Conservation (phyloP, 192 early-diverging fungal genomes). For the Mortierella alpina region DNA sequence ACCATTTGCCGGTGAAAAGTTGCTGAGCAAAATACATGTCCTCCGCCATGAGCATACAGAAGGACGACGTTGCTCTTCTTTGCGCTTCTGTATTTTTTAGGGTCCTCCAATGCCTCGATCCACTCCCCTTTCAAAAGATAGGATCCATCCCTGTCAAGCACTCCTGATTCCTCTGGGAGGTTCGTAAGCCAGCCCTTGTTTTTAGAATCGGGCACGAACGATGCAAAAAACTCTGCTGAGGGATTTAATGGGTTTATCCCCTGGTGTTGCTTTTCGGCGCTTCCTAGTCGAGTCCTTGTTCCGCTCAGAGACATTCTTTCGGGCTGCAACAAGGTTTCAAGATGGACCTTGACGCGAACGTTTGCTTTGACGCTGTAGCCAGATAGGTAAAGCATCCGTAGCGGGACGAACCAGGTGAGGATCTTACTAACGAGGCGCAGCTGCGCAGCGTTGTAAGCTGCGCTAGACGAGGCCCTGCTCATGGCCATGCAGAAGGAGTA, state of each 20-base stretch:
- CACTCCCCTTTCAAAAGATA: slow-evolving; percentile 58
- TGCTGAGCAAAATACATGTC: slow-evolving; percentile 63
- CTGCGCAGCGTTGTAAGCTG: slow-evolving; percentile 31
- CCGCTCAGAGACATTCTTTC: slow-evolving; percentile 18
- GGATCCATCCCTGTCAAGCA: slow-evolving; percentile 13
- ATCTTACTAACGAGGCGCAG: slow-evolving; percentile 39
- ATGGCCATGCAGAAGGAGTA: slow-evolving; percentile 46
- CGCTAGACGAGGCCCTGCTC: slow-evolving; percentile 29
- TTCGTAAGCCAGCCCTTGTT: slow-evolving; percentile 7
- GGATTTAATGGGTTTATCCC: slow-evolving; percentile 30
- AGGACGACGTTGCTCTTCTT: slow-evolving; percentile 63
- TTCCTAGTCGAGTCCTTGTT: slow-evolving; percentile 16
- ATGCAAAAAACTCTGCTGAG: slow-evolving; percentile 18
- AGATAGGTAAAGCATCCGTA: slow-evolving; percentile 25
- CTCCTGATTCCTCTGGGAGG: slow-evolving; percentile 47
- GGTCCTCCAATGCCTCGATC: slow-evolving; percentile 46
- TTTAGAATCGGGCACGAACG: slow-evolving; percentile 22
- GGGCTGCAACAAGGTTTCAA: slow-evolving; percentile 26
- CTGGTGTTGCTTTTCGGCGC: not conserved
- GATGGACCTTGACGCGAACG: slow-evolving; percentile 32
- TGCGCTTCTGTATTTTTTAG: slow-evolving; percentile 1
- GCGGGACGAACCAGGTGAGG: slow-evolving; percentile 30
- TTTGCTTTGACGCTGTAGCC: slow-evolving; percentile 16
- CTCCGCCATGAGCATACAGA: slow-evolving; percentile 84
- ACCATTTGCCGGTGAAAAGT: slow-evolving; percentile 59